A percentile compares a stretch with the other conserved stretches of the same genome.
phyloP scores from a whole-genome alignment of 805 yeast species.

The Kockiozyma suomiensis region DNA sequence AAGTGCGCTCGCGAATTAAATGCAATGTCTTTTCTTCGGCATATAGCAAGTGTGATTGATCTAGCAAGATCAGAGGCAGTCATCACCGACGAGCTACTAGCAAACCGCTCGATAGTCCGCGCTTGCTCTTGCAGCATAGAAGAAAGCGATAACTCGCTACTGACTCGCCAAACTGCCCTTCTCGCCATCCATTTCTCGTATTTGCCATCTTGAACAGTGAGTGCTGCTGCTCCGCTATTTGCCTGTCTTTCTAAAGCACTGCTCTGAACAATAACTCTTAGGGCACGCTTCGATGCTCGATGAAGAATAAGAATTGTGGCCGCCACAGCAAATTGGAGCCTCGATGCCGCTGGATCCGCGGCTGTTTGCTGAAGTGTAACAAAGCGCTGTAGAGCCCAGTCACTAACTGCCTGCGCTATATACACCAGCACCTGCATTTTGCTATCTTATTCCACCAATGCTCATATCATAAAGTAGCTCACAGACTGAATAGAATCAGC shows the following conservation, averaged over 20 bases:
- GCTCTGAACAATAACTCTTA: neutral
- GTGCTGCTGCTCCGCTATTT: neutral
- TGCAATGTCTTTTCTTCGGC: conserved; percentile 26
- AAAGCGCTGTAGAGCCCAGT: conserved; percentile 2
- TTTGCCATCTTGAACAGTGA: neutral
- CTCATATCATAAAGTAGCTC: too few species aligned
- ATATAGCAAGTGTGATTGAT: conserved; percentile 18
- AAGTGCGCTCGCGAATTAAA: conserved; percentile 8
- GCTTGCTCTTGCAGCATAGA: conserved; percentile 16
- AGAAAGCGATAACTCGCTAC: conserved; percentile 28
- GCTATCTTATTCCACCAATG: neutral
- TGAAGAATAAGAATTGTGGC: neutral
- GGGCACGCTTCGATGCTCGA: neutral
- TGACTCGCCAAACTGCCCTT: conserved; percentile 32
- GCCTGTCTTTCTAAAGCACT: neutral
- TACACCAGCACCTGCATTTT: conserved; percentile 3
- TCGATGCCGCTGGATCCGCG: neutral
- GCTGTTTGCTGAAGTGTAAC: neutral
- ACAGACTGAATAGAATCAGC: too few species aligned
- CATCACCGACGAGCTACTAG: conserved; percentile 6
- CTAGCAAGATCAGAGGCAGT: conserved; percentile 15
- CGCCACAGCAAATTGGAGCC: neutral
- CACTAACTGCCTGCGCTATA: conserved; percentile 4
- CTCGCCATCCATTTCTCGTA: conserved; percentile 21
- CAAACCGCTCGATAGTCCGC: conserved; percentile 14